Conservation (phyloP, 2,329 filamentous ascomycete genomes). For the Colletotrichum orbiculare region DNA sequence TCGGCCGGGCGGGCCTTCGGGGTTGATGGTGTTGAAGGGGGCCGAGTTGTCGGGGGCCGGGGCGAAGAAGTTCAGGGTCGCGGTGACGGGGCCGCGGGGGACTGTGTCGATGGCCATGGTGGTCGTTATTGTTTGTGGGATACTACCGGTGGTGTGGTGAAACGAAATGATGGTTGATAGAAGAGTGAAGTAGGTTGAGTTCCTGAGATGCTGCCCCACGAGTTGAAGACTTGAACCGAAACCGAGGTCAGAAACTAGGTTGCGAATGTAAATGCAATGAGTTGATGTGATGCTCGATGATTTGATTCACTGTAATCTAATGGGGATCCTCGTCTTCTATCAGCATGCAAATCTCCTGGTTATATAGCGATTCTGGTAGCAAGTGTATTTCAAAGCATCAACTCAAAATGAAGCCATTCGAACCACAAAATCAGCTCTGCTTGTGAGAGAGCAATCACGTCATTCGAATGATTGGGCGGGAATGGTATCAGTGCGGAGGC, state of each 20-base stretch:
- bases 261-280: too few species aligned
- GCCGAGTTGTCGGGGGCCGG: constrained; percentile 68
- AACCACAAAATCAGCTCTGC: constrained; percentile 6
- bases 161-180: too few species aligned
- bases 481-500: constrained; percentile 10
- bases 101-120: constrained; percentile 55
- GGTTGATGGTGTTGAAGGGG: constrained; percentile 77
- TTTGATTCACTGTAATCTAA: too few species aligned
- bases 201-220: too few species aligned
- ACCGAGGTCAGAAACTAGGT: background rate
- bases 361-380: constrained; percentile 1
- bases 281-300: too few species aligned
- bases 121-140: constrained; percentile 22
- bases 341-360: background rate
- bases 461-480: constrained; percentile 25
- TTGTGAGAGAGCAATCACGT: constrained; percentile 32
- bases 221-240: too few species aligned
- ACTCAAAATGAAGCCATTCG: constrained; percentile 25
- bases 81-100: constrained; percentile 69
- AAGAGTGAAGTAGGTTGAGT: too few species aligned
- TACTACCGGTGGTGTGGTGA: background rate
- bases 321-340: too few species aligned
- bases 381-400: constrained; percentile 34
- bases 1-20: constrained; percentile 68
- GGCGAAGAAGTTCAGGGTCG: constrained; percentile 73